Evolutionary conservation across 2,329 filamentous ascomycete species (phyloP).

Genomic region (Epicoccum nigrum): DNA sequence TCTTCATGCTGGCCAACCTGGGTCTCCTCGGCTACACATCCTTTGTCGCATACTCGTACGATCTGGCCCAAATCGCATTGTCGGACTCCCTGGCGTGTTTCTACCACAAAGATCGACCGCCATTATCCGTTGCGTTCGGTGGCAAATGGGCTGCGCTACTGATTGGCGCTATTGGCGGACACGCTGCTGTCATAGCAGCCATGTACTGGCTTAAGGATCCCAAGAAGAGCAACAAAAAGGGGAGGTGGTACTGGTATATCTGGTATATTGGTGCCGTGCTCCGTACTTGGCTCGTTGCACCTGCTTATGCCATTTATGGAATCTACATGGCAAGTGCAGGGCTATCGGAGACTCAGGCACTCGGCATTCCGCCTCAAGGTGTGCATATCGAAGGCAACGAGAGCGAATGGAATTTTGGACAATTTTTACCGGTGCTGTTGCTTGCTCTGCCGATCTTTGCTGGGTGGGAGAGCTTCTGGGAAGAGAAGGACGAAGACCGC

Average conservation of each 20-base stretch:
- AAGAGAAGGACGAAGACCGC: conserved; percentile 34
- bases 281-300: conserved; percentile 41
- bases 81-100: conserved; percentile 35
- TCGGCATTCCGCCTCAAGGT: conserved; percentile 24
- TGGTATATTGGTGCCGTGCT: conserved; percentile 32
- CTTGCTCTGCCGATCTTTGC: conserved; percentile 40
- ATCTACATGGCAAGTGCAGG: conserved; percentile 33
- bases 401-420: conserved; percentile 39
- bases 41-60: conserved; percentile 39
- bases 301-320: conserved; percentile 38
- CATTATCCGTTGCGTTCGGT: conserved; percentile 30
- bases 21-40: conserved; percentile 38
- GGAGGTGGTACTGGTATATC: conserved; percentile 27
- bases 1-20: conserved; percentile 42
- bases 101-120: conserved; percentile 31
- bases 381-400: conserved; percentile 32
- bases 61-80: conserved; percentile 25
- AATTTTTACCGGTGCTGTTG: conserved; percentile 39
- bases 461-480: conserved; percentile 40
- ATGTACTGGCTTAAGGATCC: conserved; percentile 37
- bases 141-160: conserved; percentile 37
- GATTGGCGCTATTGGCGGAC: conserved; percentile 39
- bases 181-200: conserved; percentile 36
- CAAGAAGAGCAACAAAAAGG: conserved; percentile 13
- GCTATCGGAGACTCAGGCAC: conserved; percentile 33